Conservation (phyloP, 140 eudicot genomes). For the Eryngium alpinum region DNA sequence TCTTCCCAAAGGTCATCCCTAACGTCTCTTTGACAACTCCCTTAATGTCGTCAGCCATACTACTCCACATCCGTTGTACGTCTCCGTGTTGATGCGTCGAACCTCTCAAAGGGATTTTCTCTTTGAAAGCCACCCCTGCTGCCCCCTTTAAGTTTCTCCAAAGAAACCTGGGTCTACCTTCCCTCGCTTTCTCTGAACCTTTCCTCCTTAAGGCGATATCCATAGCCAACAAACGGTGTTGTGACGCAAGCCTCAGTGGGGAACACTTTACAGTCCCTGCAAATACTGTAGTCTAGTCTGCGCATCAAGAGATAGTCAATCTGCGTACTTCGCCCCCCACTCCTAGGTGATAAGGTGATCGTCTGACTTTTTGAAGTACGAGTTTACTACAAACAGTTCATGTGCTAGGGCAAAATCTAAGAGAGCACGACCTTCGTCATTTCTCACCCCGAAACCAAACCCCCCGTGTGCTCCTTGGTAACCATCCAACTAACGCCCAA, state of each 20-base stretch:
- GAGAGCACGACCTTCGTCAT: neutral
- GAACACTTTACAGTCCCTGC: neutral
- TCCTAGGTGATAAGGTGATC: neutral
- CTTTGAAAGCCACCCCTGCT: no score
- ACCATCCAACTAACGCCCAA: no score
- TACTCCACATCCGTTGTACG: no score
- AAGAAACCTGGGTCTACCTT: neutral
- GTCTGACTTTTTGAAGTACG: neutral
- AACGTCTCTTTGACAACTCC: no score
- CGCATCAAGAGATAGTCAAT: neutral
- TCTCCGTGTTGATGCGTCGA: no score
- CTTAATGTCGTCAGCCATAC: no score
- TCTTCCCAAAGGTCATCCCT: no score
- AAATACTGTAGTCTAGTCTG: no score
- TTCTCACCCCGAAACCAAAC: neutral
- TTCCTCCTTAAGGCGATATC: neutral
- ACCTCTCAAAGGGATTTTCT: no score
- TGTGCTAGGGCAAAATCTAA: neutral
- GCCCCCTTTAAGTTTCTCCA: neutral
- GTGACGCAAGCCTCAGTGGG: neutral
- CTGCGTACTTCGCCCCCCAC: neutral
- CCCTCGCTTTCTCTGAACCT: neutral
- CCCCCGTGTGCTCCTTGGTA: no score
- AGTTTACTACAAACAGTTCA: neutral
- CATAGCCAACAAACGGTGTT: neutral